A percentile compares a stretch with the other conserved stretches of the same genome.
Conservation (phyloP, 2,329 filamentous ascomycete genomes). For the Penicillium sp. region DNA sequence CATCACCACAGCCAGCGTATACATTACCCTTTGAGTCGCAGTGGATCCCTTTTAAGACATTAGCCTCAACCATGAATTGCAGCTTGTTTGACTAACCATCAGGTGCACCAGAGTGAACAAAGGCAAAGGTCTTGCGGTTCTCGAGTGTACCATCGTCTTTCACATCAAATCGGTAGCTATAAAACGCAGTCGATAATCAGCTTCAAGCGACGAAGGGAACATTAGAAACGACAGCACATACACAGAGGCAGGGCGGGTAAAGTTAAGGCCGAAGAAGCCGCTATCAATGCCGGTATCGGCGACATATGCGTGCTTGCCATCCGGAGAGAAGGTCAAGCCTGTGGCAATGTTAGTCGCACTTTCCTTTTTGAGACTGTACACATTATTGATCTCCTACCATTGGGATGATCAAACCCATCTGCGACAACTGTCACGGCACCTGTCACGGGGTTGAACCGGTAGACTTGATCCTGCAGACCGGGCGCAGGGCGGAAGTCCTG, state of each 20-base stretch:
- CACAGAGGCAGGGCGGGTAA: slow-evolving; percentile 15
- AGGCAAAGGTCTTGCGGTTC: slow-evolving; percentile 18
- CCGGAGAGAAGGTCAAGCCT: slow-evolving; percentile 19
- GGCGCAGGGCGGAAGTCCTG: slow-evolving; percentile 20
- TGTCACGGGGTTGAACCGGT: slow-evolving; percentile 14
- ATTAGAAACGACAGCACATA: not conserved
- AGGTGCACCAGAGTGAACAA: slow-evolving; percentile 9
- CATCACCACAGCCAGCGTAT: slow-evolving; percentile 54
- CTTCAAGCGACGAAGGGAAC: not conserved
- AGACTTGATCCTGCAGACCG: slow-evolving; percentile 16
- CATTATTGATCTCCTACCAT: slow-evolving; percentile 1
- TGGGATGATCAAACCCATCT: slow-evolving; percentile 13
- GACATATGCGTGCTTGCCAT: slow-evolving; percentile 16
- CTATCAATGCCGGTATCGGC: slow-evolving; percentile 16
- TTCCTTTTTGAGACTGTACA: not conserved
- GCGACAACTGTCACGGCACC: slow-evolving; percentile 14
- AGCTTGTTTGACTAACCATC: slow-evolving; percentile 9
- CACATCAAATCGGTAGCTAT: slow-evolving; percentile 14
- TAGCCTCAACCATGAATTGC: not conserved
- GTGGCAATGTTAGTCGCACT: not conserved
- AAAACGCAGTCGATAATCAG: not conserved
- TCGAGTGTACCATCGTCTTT: slow-evolving; percentile 11
- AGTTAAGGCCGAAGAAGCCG: slow-evolving; percentile 15
- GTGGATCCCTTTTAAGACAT: slow-evolving; percentile 35
- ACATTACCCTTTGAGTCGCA: slow-evolving; percentile 55